Percentiles rank a stretch among this genome's conserved stretches.
These are phyloP conservation scores for Metarhizium anisopliae DNA, from an alignment of 2,329 filamentous ascomycete species.

Conservation along the genomic window DNA sequence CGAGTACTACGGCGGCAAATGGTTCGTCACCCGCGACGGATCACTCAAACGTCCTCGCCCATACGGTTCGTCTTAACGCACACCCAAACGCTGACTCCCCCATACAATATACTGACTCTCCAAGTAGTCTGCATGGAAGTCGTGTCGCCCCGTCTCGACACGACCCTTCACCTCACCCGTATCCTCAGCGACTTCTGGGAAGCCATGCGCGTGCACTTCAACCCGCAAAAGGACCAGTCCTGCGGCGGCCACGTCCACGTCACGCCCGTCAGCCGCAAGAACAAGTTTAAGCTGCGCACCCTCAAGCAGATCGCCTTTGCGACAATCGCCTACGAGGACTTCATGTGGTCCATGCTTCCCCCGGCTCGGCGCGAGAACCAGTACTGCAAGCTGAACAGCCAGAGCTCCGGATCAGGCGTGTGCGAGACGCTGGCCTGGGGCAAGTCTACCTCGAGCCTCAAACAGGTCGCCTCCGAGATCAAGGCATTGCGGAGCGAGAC, in stretches of 20 bases:
- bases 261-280: constrained; percentile 23
- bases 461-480: constrained; percentile 21
- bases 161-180: constrained; percentile 20
- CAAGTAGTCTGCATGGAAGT: constrained; percentile 31
- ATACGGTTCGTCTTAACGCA: constrained; percentile 17
- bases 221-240: constrained; percentile 23
- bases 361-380: constrained; percentile 24
- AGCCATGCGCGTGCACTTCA: constrained; percentile 32
- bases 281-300: constrained; percentile 25
- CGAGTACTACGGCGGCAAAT: constrained; percentile 32
- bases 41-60: constrained; percentile 28
- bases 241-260: constrained; percentile 32
- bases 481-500: constrained; percentile 15
- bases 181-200: constrained; percentile 32
- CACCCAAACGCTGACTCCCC: no score
- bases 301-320: constrained; percentile 30
- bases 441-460: constrained; percentile 16
- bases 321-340: constrained; percentile 24
- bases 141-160: constrained; percentile 29
- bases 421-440: constrained; percentile 18
- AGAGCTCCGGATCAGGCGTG: constrained; percentile 22
- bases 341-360: constrained; percentile 22
- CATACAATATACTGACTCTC: neutral
- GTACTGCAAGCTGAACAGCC: constrained; percentile 25
- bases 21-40: constrained; percentile 31